phyloP scores from a whole-genome alignment of 2,329 filamentous ascomycete species.

The Zopfia rhizophila region DNA sequence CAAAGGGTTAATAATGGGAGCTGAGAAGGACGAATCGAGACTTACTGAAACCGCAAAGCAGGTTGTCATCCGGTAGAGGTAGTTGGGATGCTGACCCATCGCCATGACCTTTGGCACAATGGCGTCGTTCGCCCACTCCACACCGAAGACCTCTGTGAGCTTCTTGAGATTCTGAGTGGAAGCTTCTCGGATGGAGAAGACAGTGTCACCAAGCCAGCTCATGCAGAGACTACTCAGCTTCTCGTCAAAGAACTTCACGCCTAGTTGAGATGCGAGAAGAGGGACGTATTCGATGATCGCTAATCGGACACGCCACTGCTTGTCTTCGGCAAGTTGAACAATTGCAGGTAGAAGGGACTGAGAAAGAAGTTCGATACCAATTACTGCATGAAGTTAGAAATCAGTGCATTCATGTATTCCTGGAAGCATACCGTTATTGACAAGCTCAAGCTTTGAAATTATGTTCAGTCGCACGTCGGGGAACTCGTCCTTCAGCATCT shows the following conservation, averaged over 20 bases:
- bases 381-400: conserved; percentile 69
- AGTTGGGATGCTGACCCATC: conserved; percentile 98
- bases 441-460: conserved; percentile 98
- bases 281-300: conserved; percentile 99
- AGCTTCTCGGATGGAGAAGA: conserved; percentile 98
- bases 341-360: conserved; percentile 97
- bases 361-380: conserved; percentile 95
- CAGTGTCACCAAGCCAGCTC: conserved; percentile 97
- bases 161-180: conserved; percentile 98
- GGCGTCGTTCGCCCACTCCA: conserved; percentile 95
- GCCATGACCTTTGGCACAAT: conserved; percentile 99
- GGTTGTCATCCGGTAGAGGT: conserved; percentile 99
- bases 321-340: conserved; percentile 96
- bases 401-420: background rate
- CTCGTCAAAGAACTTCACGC: conserved; percentile 98
- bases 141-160: conserved; percentile 97
- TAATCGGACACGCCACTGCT: conserved; percentile 97
- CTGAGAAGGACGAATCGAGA: conserved; percentile 30
- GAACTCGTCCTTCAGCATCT: conserved; percentile 99
- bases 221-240: conserved; percentile 96
- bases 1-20: conserved; percentile 20
- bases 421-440: conserved; percentile 86
- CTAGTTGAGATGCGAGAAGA: conserved; percentile 91
- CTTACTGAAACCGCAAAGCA: conserved; percentile 98
- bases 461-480: conserved; percentile 98